Conservation (phyloP, 768 basidiomycete genomes). For the Porpolomopsis calyptriformis region DNA sequence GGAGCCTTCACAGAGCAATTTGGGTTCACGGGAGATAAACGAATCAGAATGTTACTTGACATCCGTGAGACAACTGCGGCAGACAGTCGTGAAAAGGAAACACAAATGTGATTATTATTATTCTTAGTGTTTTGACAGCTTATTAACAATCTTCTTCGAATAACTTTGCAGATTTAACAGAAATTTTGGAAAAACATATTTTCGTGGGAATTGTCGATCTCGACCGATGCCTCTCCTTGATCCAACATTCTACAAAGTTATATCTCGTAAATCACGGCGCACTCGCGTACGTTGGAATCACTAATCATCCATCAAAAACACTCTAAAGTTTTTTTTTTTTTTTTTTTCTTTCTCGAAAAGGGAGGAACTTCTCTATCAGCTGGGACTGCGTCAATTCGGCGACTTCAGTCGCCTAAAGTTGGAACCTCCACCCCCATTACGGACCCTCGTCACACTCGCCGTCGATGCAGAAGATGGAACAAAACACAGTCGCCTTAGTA, state of each 20-base stretch:
- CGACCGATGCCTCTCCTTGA: conserved; percentile 58
- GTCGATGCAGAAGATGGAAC: conserved; percentile 59
- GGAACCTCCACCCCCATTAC: conserved; percentile 70
- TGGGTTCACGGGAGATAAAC: conserved; percentile 43
- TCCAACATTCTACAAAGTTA: conserved; percentile 82
- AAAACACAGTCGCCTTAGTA: conserved; percentile 41
- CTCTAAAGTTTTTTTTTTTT: no score
- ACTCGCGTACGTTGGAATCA: conserved; percentile 52
- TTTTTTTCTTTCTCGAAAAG: no score
- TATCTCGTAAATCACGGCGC: conserved; percentile 83
- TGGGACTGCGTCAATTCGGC: conserved; percentile 86
- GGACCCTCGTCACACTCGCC: conserved; percentile 64
- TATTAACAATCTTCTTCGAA: background rate
- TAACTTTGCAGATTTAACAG: conserved; percentile 52
- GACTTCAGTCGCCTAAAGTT: conserved; percentile 66
- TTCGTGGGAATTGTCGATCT: conserved; percentile 90
- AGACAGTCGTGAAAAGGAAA: conserved; percentile 43
- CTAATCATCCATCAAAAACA: no score
- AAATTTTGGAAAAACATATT: conserved; percentile 76
- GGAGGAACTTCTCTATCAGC: conserved; percentile 92
- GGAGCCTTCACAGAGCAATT: conserved; percentile 8
- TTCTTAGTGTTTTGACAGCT: background rate
- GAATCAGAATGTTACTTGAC: conserved; percentile 71
- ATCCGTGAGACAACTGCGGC: conserved; percentile 61
- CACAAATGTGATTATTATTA: conserved; percentile 50